Conservation (phyloP, 768 basidiomycete species). For the Pulveroboletus frians region DNA sequence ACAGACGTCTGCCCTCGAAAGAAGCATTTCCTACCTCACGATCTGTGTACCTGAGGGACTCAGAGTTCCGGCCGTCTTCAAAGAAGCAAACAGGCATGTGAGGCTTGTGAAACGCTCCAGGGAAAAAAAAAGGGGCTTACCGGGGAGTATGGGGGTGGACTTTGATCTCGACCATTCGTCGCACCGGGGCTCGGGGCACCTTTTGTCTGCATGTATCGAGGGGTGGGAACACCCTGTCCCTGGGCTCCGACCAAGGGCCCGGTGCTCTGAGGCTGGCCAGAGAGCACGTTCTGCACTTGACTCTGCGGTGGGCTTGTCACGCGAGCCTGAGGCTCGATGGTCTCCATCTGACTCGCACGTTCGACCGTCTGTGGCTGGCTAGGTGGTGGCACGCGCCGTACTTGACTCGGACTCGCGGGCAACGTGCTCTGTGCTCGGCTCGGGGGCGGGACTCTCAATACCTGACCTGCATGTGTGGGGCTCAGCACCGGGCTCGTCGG, state of each 20-base stretch:
- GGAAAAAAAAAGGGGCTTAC: conserved; percentile 9
- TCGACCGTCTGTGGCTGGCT: neutral
- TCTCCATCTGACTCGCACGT: neutral
- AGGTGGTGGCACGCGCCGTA: neutral
- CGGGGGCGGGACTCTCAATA: neutral
- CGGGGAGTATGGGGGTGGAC: conserved; percentile 24
- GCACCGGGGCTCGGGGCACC: neutral
- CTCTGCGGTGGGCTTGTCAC: neutral
- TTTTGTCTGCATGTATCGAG: conserved; percentile 1
- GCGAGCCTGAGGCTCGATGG: neutral
- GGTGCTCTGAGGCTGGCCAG: neutral
- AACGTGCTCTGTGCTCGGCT: neutral
- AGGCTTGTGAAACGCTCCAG: neutral
- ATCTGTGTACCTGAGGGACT: conserved; percentile 2
- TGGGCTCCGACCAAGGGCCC: neutral
- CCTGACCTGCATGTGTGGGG: neutral
- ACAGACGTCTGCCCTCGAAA: neutral
- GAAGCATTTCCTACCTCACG: neutral
- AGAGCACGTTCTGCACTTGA: neutral
- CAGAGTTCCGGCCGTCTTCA: conserved; percentile 4
- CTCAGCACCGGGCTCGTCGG: neutral
- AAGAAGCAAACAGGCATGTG: neutral
- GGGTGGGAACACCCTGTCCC: neutral
- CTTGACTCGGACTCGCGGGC: neutral
- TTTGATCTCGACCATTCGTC: neutral